A percentile compares a stretch with the other conserved stretches of the same genome.
phyloP scores from a whole-genome alignment of 75 land plant genomes.

The Pinus taeda region DNA sequence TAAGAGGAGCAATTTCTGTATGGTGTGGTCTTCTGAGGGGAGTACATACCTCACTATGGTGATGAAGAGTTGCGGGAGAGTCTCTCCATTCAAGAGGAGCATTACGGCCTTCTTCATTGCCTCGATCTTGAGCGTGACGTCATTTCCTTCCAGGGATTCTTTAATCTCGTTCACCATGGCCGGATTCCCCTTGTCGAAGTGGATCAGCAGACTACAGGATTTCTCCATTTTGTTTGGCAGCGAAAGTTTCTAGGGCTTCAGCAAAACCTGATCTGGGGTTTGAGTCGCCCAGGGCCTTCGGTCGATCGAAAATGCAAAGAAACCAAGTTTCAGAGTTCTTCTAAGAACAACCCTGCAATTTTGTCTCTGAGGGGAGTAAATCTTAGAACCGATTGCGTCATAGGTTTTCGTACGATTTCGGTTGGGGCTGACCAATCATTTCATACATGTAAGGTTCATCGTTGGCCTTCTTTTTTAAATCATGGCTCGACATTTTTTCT shows the following conservation, averaged over 20 bases:
- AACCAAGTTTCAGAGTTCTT: too few relatives aligned
- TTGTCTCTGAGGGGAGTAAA: too few relatives aligned
- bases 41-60: conserved; percentile 81
- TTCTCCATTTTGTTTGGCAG: conserved; percentile 67
- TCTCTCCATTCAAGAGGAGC: conserved; percentile 84
- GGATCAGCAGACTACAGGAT: conserved; percentile 64
- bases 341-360: too few relatives aligned
- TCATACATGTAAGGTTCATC: too few relatives aligned
- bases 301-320: background rate
- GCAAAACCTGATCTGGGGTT: background rate
- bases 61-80: conserved; percentile 86
- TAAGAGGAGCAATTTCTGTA: conserved; percentile 80
- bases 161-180: conserved; percentile 96
- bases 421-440: too few relatives aligned
- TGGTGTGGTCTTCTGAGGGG: conserved; percentile 84
- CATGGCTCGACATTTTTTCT: too few relatives aligned
- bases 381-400: too few relatives aligned
- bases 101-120: conserved; percentile 92
- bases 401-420: too few relatives aligned
- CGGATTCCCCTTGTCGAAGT: conserved; percentile 90
- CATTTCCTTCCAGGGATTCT: conserved; percentile 78
- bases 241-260: background rate
- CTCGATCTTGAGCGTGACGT: conserved; percentile 60
- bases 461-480: too few relatives aligned
- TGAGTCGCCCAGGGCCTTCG: background rate